These are phyloP conservation scores for Rubia yunnanensis DNA, from an alignment of 257 asterid genomes.

Conservation along the genomic window DNA sequence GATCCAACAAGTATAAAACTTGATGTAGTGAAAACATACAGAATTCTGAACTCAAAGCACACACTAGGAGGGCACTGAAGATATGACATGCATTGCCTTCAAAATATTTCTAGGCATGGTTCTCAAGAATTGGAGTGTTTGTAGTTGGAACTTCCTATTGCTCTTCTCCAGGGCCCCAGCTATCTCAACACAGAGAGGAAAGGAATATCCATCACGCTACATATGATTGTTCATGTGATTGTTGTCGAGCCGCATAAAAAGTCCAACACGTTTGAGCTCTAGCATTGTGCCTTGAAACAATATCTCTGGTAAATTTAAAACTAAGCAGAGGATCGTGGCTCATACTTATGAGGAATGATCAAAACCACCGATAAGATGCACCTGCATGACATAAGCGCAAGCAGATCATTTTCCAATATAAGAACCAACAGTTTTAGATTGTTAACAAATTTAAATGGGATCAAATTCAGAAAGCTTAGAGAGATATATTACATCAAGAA, in stretches of 20 bases:
- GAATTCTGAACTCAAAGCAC: conserved; percentile 19
- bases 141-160: conserved; percentile 54
- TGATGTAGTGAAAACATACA: background rate
- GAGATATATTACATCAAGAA: conserved; percentile 50
- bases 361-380: conserved; percentile 79
- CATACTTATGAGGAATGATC: conserved; percentile 65
- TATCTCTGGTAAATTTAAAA: conserved; percentile 18
- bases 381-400: conserved; percentile 44
- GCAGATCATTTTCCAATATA: conserved; percentile 14
- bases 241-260: conserved; percentile 37
- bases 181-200: conserved; percentile 75
- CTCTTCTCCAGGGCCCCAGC: conserved; percentile 47
- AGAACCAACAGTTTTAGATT: conserved; percentile 8
- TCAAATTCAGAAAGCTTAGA: conserved; percentile 1
- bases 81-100: conserved; percentile 62
- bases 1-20: background rate
- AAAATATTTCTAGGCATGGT: conserved; percentile 61
- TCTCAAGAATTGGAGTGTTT: conserved; percentile 74
- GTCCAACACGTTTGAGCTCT: conserved; percentile 18
- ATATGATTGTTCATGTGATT: too few relatives aligned
- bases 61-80: conserved; percentile 78
- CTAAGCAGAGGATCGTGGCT: conserved; percentile 20
- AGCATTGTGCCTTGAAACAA: conserved; percentile 12
- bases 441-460: conserved; percentile 15
- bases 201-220: conserved; percentile 49